Evolutionary conservation across 2,329 filamentous ascomycete genomes (phyloP).

Genomic region (Helminthosporium solani): DNA sequence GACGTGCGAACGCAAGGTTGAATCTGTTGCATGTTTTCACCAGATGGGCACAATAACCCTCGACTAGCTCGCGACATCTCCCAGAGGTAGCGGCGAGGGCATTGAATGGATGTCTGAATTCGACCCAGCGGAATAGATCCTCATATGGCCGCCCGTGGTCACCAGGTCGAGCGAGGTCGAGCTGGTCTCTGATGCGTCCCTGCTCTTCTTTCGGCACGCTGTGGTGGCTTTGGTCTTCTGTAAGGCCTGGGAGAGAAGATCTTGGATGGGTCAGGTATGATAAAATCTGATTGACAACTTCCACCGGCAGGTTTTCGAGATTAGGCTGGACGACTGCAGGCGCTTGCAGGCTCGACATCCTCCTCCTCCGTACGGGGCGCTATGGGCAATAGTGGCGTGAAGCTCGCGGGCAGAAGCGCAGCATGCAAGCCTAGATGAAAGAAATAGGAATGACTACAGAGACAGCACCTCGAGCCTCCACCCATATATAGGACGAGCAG

Average conservation of each 20-base stretch:
- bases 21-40: conserved; percentile 30
- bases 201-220: conserved; percentile 18
- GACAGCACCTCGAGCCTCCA: background rate
- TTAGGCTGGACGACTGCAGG: conserved; percentile 9
- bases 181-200: conserved; percentile 20
- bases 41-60: conserved; percentile 29
- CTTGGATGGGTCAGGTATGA: conserved; percentile 30
- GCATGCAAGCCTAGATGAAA: background rate
- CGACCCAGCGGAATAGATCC: conserved; percentile 28
- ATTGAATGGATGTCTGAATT: conserved; percentile 30
- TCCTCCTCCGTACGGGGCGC: background rate
- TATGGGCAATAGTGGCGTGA: background rate
- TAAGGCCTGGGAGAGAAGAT: conserved; percentile 31
- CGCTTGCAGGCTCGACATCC: background rate
- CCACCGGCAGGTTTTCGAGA: conserved; percentile 28
- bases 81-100: conserved; percentile 27
- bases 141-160: conserved; percentile 28
- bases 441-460: background rate
- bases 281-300: conserved; percentile 31
- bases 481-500: conserved; percentile 1
- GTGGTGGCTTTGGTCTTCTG: conserved; percentile 27
- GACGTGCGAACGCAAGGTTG: conserved; percentile 29
- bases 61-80: conserved; percentile 20
- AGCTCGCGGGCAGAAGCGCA: background rate
- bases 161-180: conserved; percentile 23